Evolutionary conservation across 495 filamentous ascomycete genomes (phyloP), one percentile per base, ranked within the genome.

Genomic region (Penicillium simplicissimum): DNA sequence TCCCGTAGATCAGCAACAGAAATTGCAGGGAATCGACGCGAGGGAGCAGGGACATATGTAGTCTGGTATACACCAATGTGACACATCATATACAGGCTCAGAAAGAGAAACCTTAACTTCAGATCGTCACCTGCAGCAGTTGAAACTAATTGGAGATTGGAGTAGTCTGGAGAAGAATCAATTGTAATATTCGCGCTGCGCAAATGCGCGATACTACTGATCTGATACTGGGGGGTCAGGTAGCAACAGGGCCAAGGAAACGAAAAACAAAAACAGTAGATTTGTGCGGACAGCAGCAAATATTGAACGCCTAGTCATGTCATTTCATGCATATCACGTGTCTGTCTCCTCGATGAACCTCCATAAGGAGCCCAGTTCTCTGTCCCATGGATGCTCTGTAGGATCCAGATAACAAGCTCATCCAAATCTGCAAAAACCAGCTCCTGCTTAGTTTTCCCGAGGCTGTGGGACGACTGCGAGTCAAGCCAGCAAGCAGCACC

Each of bases 261-360:
- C 33, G 43, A 40, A 45, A 25, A 25, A 25, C 23, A 25, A 19
- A 17, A 45, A 21, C 9, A 21, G 8, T 21, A 45, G 55, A 11
- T 34, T 54, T 33, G 28, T 37, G 35, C 48, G n/a, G 17, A 55
- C 58, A 25, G 36, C 59, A 65, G 58, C 43, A 66, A 58, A 66
- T 64, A 40, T 63, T 59, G 28, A 66, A 68, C 66, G 68, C 66
- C 65, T 52, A 63, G 19, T 60, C 64, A 57, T 60, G 56, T 66
- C 52, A 52, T 58, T 36, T 66, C 63, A 68, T 68, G 60, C 60
- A 66, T 63, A 63, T 65, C 66, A 49, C 17, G 49, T 60, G 34
- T 57, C 36, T 60, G 34, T 57, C 36, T 35, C 35, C 31, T 14
- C 8, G n/a, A 19, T 11, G 51, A 14, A 15, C 23, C 1, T 36